Base-by-base conservation (phyloP, 75 land plant species). In the Picea glauca region DNA sequence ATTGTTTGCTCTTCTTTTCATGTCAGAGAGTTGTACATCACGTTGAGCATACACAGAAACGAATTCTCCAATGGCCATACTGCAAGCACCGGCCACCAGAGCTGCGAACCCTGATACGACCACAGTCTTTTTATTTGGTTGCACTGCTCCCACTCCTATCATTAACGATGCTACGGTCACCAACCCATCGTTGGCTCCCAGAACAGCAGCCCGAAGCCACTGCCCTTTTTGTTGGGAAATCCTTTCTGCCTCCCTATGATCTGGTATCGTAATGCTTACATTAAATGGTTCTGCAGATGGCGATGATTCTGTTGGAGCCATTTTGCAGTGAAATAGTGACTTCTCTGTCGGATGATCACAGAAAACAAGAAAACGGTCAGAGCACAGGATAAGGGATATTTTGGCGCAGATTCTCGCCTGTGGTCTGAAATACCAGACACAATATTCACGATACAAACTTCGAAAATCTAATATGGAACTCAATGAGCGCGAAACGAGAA, bases 11-110 rank as follows among this genome's bases (percentile, higher is more conserved):
- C 12, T 50, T 50, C 9, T 2, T 9, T 50, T 50, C 80, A 80
- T 68, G 58, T 87, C 85, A 0, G 91, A 88, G n/a, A 89, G 15
- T 77, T 95, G 94, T 12, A 84, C 85, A 75, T 95, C 98, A 7
- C 86, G 70, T 72, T 95, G 98, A 1, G 96, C 87, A 79, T 87
- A 91, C 15, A 95, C 96, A 0, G 98, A 95, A 40, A 95, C 94
- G 74, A 88, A 95, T 84, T 95, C 96, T 0, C 98, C 96, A 12
- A 95, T 93, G 62, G 94, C 96, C 98, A 95, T 95, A 78, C 92
- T 90, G 60, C 96, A 91, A 0, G 98, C 98, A 0, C 98, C 98
- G 1, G 94, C 96, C 1, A 95, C 82, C 14, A 95, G 87, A 15
- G 94, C 96, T 0, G 96, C 98, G 58, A 95, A 81, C 13, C 96